These are phyloP conservation scores for Talaromyces islandicus DNA, from an alignment of 2,329 filamentous ascomycete genomes.

Conservation along the genomic window DNA sequence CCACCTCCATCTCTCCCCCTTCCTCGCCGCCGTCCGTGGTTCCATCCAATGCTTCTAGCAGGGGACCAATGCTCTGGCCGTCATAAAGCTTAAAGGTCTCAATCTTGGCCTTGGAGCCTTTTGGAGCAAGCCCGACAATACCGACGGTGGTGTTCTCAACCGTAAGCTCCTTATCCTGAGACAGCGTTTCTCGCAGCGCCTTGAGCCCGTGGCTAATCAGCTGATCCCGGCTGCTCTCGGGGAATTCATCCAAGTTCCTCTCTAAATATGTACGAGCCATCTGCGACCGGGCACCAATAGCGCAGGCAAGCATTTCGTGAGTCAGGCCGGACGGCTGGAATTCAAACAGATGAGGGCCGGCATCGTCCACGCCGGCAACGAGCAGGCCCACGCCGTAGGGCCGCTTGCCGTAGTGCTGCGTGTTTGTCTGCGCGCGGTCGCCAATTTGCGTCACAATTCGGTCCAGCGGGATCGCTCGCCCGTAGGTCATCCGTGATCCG, in stretches of 20 bases:
- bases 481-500: slow-evolving; percentile 90
- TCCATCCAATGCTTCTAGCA: slow-evolving; percentile 66
- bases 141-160: slow-evolving; percentile 94
- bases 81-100: slow-evolving; percentile 90
- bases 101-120: slow-evolving; percentile 49
- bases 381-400: slow-evolving; percentile 93
- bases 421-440: slow-evolving; percentile 95
- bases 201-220: slow-evolving; percentile 83
- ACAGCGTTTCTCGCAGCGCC: slow-evolving; percentile 90
- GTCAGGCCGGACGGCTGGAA: slow-evolving; percentile 96
- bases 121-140: slow-evolving; percentile 61
- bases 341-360: slow-evolving; percentile 92
- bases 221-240: slow-evolving; percentile 70
- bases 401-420: slow-evolving; percentile 92
- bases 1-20: slow-evolving; percentile 52
- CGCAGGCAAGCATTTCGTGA: slow-evolving; percentile 94
- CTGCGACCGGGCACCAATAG: slow-evolving; percentile 91
- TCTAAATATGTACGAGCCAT: slow-evolving; percentile 98
- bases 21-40: slow-evolving; percentile 37
- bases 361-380: slow-evolving; percentile 88
- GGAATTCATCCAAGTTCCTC: slow-evolving; percentile 80
- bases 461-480: slow-evolving; percentile 83
- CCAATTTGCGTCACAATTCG: slow-evolving; percentile 88
- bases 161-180: slow-evolving; percentile 95
- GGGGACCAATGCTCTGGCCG: slow-evolving; percentile 75